phyloP scores from a whole-genome alignment of 2,329 filamentous ascomycete species.

The Tolypocladium inflatum region DNA sequence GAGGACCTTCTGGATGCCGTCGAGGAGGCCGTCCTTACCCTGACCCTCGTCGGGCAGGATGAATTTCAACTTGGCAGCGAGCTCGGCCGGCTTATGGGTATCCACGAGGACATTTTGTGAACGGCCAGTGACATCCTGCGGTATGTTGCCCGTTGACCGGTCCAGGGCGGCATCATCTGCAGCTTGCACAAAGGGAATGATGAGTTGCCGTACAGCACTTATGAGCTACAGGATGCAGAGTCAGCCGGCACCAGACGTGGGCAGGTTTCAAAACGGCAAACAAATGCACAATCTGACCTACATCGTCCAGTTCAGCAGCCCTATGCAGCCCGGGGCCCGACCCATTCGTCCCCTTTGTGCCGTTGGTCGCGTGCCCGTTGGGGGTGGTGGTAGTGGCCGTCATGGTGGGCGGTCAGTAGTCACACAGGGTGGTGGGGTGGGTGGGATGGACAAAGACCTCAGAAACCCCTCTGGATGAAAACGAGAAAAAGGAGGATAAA shows the following conservation, averaged over 20 bases:
- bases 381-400: conserved; percentile 9
- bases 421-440: neutral
- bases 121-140: conserved; percentile 27
- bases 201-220: conserved; percentile 54
- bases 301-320: conserved; percentile 22
- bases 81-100: conserved; percentile 46
- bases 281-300: conserved; percentile 8
- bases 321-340: conserved; percentile 15
- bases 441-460: neutral
- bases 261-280: neutral
- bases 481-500: neutral
- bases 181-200: conserved; percentile 61
- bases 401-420: conserved; percentile 9
- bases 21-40: conserved; percentile 66
- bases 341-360: conserved; percentile 10
- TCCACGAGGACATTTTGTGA: conserved; percentile 54
- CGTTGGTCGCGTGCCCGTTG: conserved; percentile 7
- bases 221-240: conserved; percentile 44
- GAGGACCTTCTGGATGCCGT: conserved; percentile 61
- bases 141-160: conserved; percentile 40
- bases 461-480: neutral
- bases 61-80: conserved; percentile 46
- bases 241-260: conserved; percentile 10
- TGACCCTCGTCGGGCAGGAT: conserved; percentile 48
- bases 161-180: conserved; percentile 53